A percentile compares a stretch with the other conserved stretches of the same genome.
Conservation (phyloP, 2,329 filamentous ascomycete species). For the Epichloe typhina region DNA sequence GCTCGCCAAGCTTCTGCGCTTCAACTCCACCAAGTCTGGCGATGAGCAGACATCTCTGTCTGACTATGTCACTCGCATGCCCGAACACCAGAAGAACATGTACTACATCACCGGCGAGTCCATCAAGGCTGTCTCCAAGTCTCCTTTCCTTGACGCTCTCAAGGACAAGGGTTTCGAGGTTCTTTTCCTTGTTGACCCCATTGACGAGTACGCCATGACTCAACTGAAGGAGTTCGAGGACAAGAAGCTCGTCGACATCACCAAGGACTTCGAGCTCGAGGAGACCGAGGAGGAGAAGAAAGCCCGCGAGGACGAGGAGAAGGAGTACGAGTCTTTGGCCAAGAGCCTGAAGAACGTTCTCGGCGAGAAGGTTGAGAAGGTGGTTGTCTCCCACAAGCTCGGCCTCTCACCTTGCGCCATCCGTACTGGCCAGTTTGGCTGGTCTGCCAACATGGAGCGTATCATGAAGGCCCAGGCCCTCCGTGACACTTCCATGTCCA, state of each 20-base stretch:
- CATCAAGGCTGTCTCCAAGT: conserved; percentile 94
- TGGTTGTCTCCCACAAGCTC: conserved; percentile 97
- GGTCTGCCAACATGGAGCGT: conserved; percentile 99
- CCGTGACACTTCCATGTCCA: conserved; percentile 98
- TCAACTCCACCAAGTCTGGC: conserved; percentile 97
- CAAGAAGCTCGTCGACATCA: conserved; percentile 99
- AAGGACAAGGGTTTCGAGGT: conserved; percentile 99
- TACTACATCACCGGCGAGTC: conserved; percentile 99
- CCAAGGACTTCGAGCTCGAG: conserved; percentile 99
- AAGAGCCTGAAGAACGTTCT: conserved; percentile 99
- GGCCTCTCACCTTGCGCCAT: conserved; percentile 91
- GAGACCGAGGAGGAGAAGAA: conserved; percentile 99
- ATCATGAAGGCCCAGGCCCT: conserved; percentile 99
- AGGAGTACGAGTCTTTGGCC: conserved; percentile 88
- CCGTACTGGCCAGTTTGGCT: conserved; percentile 98
- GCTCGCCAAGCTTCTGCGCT: conserved; percentile 97
- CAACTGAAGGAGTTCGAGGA: conserved; percentile 99
- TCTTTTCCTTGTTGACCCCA: conserved; percentile 97
- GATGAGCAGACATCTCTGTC: conserved; percentile 88
- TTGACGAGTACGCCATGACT: conserved; percentile 98
- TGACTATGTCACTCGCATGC: conserved; percentile 99
- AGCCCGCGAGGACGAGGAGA: conserved; percentile 88
- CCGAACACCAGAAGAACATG: conserved; percentile 99
- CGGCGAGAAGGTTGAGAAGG: conserved; percentile 99
- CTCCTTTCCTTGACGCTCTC: conserved; percentile 95